phyloP scores from a whole-genome alignment of 306 rosid genomes.

The Cucurbita ficifolia region DNA sequence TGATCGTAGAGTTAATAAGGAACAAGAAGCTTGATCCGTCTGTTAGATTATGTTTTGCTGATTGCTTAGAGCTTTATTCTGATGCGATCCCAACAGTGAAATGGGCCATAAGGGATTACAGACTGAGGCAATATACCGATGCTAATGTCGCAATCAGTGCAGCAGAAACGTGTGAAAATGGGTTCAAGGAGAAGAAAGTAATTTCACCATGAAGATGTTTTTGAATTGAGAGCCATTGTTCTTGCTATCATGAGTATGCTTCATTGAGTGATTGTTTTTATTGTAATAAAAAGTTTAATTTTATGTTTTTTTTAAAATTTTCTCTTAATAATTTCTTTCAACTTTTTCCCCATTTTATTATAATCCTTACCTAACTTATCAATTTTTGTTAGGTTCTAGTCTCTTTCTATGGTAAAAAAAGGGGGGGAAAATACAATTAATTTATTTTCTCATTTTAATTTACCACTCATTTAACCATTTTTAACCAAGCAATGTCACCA shows the following conservation, averaged over 20 bases:
- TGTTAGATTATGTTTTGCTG: constrained; percentile 20
- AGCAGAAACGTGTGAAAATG: constrained; percentile 34
- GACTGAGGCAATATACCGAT: constrained; percentile 17
- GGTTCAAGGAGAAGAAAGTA: constrained; percentile 28
- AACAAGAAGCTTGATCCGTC: constrained; percentile 3
- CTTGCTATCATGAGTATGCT: constrained; percentile 15
- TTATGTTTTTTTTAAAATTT: too few species aligned
- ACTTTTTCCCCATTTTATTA: too few species aligned
- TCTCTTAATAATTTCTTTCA: too few species aligned
- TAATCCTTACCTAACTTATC: too few species aligned
- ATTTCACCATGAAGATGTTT: constrained; percentile 30
- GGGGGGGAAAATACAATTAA: too few species aligned
- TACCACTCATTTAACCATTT: too few species aligned
- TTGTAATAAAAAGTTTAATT: not conserved
- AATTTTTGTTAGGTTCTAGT: too few species aligned
- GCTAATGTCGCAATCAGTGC: constrained; percentile 23
- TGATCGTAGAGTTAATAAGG: constrained; percentile 11
- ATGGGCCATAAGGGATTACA: constrained; percentile 23
- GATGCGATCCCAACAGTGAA: constrained; percentile 25
- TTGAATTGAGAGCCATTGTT: constrained; percentile 43
- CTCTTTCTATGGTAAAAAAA: too few species aligned
- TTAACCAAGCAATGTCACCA: too few species aligned
- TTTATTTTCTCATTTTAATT: too few species aligned
- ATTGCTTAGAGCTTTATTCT: constrained; percentile 39
- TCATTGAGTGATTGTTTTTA: not conserved